Evolutionary conservation across 1,284 basidiomycete genomes (phyloP).

Genomic region (Puccinia novopanici): DNA sequence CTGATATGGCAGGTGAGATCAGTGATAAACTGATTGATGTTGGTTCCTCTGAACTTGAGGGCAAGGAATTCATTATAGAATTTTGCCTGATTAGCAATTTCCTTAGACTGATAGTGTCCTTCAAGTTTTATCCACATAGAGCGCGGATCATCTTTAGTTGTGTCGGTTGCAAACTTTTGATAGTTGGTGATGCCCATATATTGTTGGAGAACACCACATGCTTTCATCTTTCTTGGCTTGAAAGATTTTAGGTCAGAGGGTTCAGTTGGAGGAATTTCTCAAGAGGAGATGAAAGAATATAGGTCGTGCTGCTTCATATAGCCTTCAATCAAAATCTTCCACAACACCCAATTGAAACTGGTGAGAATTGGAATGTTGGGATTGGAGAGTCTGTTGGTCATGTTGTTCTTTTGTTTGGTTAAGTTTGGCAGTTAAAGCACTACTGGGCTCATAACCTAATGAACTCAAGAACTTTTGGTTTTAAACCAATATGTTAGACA

Average conservation of each 20-base stretch:
- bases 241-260: neutral
- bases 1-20: no score
- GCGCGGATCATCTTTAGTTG: neutral
- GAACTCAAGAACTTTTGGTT: no score
- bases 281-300: neutral
- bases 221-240: neutral
- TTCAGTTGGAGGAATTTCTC: neutral
- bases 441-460: neutral
- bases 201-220: neutral
- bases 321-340: neutral
- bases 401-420: neutral
- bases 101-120: neutral
- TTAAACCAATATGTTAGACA: no score
- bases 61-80: no score
- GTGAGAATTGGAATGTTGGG: neutral
- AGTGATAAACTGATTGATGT: no score
- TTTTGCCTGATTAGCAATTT: neutral
- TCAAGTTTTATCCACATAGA: neutral
- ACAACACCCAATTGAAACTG: no score
- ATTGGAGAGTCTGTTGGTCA: neutral
- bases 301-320: conserved; percentile 3
- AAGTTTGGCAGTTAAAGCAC: neutral
- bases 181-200: no score
- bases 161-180: neutral
- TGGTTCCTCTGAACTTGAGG: no score